Conservation (phyloP, 345 rosid species). For the Bruguiera gymnorhiza region DNA sequence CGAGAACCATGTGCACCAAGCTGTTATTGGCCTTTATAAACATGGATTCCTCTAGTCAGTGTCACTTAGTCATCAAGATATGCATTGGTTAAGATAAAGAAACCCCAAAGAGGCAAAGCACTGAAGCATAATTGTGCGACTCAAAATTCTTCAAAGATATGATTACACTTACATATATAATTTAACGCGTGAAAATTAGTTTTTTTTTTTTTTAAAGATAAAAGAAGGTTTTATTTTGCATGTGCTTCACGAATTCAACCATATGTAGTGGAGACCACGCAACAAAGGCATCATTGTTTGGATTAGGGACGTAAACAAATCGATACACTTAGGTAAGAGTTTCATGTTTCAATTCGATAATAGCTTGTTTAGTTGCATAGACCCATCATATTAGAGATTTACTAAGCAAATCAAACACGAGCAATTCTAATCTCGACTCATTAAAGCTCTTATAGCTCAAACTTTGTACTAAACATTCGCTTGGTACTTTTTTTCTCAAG, state of each 20-base stretch:
- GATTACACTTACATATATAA: background rate
- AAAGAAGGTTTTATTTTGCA: background rate
- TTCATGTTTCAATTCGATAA: too few relatives aligned
- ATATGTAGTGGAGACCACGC: conserved; percentile 19
- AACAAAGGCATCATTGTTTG: background rate
- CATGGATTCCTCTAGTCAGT: background rate
- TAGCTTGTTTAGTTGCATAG: too few relatives aligned
- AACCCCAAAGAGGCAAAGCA: conserved; percentile 3
- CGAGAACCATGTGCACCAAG: conserved; percentile 9
- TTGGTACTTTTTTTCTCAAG: too few relatives aligned
- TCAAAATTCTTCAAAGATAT: conserved; percentile 18
- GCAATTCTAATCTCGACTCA: too few relatives aligned
- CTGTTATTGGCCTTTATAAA: conserved; percentile 12
- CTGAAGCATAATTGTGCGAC: conserved; percentile 3
- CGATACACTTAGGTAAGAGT: too few relatives aligned
- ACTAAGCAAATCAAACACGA: too few relatives aligned
- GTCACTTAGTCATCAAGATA: background rate
- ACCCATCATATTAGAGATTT: too few relatives aligned
- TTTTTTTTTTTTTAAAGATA: background rate
- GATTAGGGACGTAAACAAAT: too few relatives aligned
- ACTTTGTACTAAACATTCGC: too few relatives aligned
- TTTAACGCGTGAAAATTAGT: conserved; percentile 8
- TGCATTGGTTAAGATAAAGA: conserved; percentile 2
- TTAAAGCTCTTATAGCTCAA: too few relatives aligned
- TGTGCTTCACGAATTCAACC: background rate